These are phyloP conservation scores for Lycium barbarum DNA, from an alignment of 257 asterid genomes.

Conservation along the genomic window DNA sequence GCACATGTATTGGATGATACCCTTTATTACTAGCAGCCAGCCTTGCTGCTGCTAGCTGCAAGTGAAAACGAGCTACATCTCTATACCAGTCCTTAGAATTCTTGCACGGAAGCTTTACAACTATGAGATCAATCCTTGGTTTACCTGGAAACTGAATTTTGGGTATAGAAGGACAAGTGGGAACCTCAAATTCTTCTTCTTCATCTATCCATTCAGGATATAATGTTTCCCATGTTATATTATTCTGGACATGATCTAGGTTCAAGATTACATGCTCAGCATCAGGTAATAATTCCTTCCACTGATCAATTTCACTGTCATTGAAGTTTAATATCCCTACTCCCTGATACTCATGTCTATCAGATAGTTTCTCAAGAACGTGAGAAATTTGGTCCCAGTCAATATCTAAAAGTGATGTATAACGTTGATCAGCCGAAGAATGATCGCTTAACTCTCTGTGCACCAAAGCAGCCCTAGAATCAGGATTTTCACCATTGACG, in stretches of 20 bases:
- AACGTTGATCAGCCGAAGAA: slow-evolving; percentile 53
- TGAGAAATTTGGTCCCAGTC: slow-evolving; percentile 76
- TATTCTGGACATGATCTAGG: slow-evolving; percentile 58
- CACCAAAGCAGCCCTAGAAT: slow-evolving; percentile 56
- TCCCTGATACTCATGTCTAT: slow-evolving; percentile 64
- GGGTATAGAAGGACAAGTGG: slow-evolving; percentile 81
- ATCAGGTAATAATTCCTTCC: slow-evolving; percentile 70
- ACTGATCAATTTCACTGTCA: slow-evolving; percentile 63
- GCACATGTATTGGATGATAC: slow-evolving; percentile 65
- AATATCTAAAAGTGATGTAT: slow-evolving; percentile 57
- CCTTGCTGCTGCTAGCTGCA: slow-evolving; percentile 86
- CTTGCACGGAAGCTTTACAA: slow-evolving; percentile 85
- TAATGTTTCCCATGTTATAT: slow-evolving; percentile 83
- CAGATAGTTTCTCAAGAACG: slow-evolving; percentile 57
- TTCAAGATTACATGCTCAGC: slow-evolving; percentile 67
- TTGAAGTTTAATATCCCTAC: slow-evolving; percentile 79
- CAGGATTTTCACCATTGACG: slow-evolving; percentile 25
- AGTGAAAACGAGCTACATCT: slow-evolving; percentile 84
- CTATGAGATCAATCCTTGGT: slow-evolving; percentile 81
- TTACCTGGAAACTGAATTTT: slow-evolving; percentile 58
- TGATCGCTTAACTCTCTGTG: slow-evolving; percentile 56
- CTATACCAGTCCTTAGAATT: slow-evolving; percentile 78
- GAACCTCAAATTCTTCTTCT: slow-evolving; percentile 88
- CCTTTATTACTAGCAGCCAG: slow-evolving; percentile 79
- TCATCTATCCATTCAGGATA: slow-evolving; percentile 98